Evolutionary conservation across 2,329 filamentous ascomycete species (phyloP).

Genomic region (Ascochyta fabae): DNA sequence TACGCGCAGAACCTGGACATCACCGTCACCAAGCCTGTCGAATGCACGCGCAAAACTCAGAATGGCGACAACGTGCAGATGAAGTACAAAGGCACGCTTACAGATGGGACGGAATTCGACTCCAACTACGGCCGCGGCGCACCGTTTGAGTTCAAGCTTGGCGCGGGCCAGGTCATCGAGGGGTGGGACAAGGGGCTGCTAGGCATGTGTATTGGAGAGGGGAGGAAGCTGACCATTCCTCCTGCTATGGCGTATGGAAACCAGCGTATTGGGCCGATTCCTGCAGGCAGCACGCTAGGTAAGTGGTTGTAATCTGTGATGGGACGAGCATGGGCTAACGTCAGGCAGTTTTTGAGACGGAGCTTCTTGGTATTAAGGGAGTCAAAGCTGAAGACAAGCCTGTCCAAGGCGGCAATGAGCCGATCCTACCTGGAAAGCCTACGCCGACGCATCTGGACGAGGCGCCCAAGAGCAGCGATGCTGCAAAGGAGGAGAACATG

Average conservation of each 20-base stretch:
- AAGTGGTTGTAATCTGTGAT: slow-evolving; percentile 39
- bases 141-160: slow-evolving; percentile 82
- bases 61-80: slow-evolving; percentile 57
- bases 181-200: slow-evolving; percentile 92
- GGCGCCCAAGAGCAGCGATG: slow-evolving; percentile 3
- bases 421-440: slow-evolving; percentile 5
- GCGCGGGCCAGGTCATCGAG: slow-evolving; percentile 83
- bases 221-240: slow-evolving; percentile 86
- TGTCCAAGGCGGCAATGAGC: slow-evolving; percentile 2
- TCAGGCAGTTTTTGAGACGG: slow-evolving; percentile 83
- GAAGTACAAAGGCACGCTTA: slow-evolving; percentile 59
- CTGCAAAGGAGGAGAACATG: slow-evolving; percentile 9
- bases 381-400: slow-evolving; percentile 30
- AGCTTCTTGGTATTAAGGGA: slow-evolving; percentile 80
- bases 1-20: slow-evolving; percentile 46
- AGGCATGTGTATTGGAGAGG: slow-evolving; percentile 96
- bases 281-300: slow-evolving; percentile 78
- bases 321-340: slow-evolving; percentile 17
- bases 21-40: slow-evolving; percentile 50
- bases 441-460: slow-evolving; percentile 9
- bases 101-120: slow-evolving; percentile 81
- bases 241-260: slow-evolving; percentile 84
- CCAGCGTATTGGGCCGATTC: slow-evolving; percentile 76
- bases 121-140: slow-evolving; percentile 76
- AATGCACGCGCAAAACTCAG: slow-evolving; percentile 54